Conservation (phyloP, 805 yeast species). For the Candida awuae region DNA sequence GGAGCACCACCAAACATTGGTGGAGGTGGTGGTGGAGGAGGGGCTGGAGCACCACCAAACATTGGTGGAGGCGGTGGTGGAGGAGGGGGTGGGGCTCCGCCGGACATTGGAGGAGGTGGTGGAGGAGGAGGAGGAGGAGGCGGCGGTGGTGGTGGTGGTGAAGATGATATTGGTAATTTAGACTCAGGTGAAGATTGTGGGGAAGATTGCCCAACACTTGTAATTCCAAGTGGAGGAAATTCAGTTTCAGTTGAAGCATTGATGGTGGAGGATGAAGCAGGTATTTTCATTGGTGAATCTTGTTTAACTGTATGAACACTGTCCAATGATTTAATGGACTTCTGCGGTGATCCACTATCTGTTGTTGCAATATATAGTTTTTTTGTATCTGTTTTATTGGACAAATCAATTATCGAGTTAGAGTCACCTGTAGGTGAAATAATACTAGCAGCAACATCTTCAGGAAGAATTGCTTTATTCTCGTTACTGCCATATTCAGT, state of each 20-base stretch:
- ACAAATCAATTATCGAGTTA: too few species aligned
- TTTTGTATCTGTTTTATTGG: too few species aligned
- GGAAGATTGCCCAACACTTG: neutral
- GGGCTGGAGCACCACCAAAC: constrained; percentile 14
- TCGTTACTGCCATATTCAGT: too few species aligned
- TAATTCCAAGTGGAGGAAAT: neutral
- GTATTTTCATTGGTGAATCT: too few species aligned
- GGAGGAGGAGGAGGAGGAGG: constrained; percentile 21
- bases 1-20: constrained; percentile 24
- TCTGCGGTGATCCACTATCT: too few species aligned
- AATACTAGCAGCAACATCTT: too few species aligned
- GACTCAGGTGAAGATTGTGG: constrained; percentile 13
- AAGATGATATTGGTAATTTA: constrained; percentile 19
- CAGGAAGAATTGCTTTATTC: too few species aligned
- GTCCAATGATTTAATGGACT: too few species aligned
- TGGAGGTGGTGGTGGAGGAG: constrained; percentile 29
- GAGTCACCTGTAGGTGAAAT: too few species aligned
- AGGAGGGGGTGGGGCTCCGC: constrained; percentile 22
- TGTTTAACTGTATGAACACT: too few species aligned
- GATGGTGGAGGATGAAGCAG: too few species aligned
- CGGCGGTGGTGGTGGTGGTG: constrained; percentile 14
- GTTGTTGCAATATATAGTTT: too few species aligned
- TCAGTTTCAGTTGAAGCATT: neutral
- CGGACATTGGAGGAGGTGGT: constrained; percentile 17
- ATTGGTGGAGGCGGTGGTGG: constrained; percentile 25